Evolutionary conservation across 177 flowering plant genomes (phyloP).

Genomic region (Vitis hybrid): DNA sequence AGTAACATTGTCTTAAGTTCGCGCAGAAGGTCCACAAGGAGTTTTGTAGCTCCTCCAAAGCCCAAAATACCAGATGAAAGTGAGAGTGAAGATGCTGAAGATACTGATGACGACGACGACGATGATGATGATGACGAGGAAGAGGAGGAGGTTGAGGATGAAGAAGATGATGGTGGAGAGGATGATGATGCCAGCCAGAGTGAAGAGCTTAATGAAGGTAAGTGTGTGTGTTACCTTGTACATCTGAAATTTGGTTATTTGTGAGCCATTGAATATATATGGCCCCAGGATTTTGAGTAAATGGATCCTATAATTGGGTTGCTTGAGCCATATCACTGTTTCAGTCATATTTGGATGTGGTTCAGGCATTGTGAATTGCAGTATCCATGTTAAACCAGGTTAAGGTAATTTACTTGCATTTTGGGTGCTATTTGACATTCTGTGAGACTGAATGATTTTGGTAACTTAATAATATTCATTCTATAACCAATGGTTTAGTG

Average conservation of each 20-base stretch:
- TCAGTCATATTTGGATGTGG: background rate
- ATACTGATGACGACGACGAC: constrained; percentile 30
- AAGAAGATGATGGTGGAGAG: constrained; percentile 25
- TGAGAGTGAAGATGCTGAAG: constrained; percentile 43
- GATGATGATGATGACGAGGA: constrained; percentile 31
- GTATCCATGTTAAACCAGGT: background rate
- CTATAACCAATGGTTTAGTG: background rate
- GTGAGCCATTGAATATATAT: background rate
- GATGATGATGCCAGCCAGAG: constrained; percentile 35
- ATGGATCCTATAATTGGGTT: background rate
- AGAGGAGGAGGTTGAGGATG: constrained; percentile 24
- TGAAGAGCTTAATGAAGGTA: constrained; percentile 49
- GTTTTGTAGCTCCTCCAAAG: constrained; percentile 59
- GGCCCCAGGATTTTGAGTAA: too few species aligned
- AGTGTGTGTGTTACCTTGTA: constrained; percentile 3
- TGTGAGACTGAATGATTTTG: background rate
- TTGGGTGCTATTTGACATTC: background rate
- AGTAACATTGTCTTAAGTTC: constrained; percentile 83
- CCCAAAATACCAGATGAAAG: constrained; percentile 49
- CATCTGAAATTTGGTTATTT: background rate
- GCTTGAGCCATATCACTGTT: background rate
- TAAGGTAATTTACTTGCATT: background rate
- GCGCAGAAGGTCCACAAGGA: constrained; percentile 69
- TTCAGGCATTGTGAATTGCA: too few species aligned
- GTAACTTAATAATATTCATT: background rate